Conservation (phyloP, 1,139 yeast species). For the Zhuliangozyma blackwelliae region DNA sequence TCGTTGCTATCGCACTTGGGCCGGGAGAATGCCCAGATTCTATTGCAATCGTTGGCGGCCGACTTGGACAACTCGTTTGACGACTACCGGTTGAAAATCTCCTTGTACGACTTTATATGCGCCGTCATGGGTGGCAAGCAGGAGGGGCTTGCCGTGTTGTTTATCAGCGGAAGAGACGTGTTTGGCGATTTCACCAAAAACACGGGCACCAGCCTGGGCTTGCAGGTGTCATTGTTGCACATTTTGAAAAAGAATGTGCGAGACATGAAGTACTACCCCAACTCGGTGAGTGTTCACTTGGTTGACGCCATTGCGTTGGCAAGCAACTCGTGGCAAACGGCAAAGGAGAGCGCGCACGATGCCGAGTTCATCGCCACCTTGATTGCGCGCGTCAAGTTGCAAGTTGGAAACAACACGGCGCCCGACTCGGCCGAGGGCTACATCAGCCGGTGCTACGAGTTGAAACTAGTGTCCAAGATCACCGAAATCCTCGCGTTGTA, state of each 20-base stretch:
- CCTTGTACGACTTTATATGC: conserved; percentile 69
- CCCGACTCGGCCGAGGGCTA: conserved; percentile 22
- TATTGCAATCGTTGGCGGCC: conserved; percentile 53
- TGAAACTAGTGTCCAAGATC: conserved; percentile 59
- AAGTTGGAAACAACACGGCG: conserved; percentile 11
- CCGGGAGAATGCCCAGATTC: conserved; percentile 51
- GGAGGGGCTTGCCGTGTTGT: conserved; percentile 77
- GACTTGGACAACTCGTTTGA: conserved; percentile 63
- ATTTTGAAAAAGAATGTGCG: conserved; percentile 58
- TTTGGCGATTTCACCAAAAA: conserved; percentile 25
- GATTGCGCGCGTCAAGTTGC: conserved; percentile 31
- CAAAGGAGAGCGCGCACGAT: conserved; percentile 48
- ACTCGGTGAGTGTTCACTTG: conserved; percentile 53
- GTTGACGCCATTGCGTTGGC: conserved; percentile 65
- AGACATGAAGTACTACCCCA: conserved; percentile 51
- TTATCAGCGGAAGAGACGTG: conserved; percentile 68
- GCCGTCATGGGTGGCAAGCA: conserved; percentile 74
- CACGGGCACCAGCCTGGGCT: conserved; percentile 16
- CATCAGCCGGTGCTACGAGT: conserved; percentile 50
- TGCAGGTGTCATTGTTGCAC: conserved; percentile 39
- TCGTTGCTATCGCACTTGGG: conserved; percentile 82
- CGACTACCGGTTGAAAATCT: conserved; percentile 50
- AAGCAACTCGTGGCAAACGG: conserved; percentile 65
- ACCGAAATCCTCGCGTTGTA: conserved; percentile 74
- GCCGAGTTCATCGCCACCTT: conserved; percentile 48